These are phyloP conservation scores for Globisporangium paroecandrum DNA, from an alignment of 352 stramenopile species.

Conservation along the genomic window DNA sequence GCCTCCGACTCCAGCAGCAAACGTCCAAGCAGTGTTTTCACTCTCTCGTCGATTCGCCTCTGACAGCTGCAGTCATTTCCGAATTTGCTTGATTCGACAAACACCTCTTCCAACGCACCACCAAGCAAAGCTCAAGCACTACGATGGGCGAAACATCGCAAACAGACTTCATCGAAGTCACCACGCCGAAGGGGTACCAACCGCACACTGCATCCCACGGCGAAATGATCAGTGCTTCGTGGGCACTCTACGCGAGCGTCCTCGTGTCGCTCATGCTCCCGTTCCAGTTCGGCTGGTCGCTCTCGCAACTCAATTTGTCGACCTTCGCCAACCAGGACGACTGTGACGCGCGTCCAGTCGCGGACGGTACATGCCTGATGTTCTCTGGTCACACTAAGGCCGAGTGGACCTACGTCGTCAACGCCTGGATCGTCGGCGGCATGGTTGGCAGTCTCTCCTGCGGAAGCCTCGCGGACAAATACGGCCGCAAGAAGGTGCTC, in stretches of 20 bases:
- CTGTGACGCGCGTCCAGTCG: conserved; percentile 40
- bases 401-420: conserved; percentile 51
- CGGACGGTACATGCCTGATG: conserved; percentile 40
- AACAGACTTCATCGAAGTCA: not conserved
- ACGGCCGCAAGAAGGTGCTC: conserved; percentile 35
- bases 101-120: not conserved
- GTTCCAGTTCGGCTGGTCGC: conserved; percentile 55
- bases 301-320: conserved; percentile 49
- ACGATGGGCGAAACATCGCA: not conserved
- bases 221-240: conserved; percentile 20
- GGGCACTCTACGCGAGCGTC: conserved; percentile 39
- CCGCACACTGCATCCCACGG: not conserved
- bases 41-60: no score
- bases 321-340: conserved; percentile 38
- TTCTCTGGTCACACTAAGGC: conserved; percentile 48
- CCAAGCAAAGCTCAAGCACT: not conserved
- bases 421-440: conserved; percentile 53
- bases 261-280: conserved; percentile 36
- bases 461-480: conserved; percentile 32
- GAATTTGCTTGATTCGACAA: no score
- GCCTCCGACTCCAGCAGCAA: no score
- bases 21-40: no score
- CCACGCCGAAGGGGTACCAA: not conserved
- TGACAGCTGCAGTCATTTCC: no score
- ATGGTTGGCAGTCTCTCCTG: conserved; percentile 43